These are phyloP conservation scores for Termitomyces sp. DNA, from an alignment of 768 basidiomycete species.

Conservation along the genomic window DNA sequence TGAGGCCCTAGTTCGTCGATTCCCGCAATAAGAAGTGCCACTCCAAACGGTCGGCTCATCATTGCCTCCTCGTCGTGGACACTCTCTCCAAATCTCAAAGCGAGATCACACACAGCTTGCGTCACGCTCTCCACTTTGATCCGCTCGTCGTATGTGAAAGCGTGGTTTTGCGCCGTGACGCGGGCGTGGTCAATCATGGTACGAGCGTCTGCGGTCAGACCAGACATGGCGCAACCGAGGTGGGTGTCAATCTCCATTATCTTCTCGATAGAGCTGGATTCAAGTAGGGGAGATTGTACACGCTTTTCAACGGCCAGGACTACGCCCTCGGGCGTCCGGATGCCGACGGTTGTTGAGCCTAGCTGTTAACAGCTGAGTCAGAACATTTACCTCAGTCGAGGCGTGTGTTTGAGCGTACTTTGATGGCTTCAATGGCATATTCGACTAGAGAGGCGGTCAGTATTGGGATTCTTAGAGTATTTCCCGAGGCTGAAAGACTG, in stretches of 20 bases:
- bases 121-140: conserved; percentile 98
- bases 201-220: conserved; percentile 94
- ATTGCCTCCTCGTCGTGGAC: conserved; percentile 98
- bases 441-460: conserved; percentile 56
- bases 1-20: conserved; percentile 95
- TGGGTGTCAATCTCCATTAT: conserved; percentile 99
- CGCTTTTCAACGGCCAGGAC: conserved; percentile 98
- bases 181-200: conserved; percentile 99
- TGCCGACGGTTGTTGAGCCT: conserved; percentile 96
- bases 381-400: neutral
- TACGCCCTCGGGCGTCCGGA: conserved; percentile 86
- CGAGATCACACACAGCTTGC: conserved; percentile 97
- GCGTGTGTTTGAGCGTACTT: conserved; percentile 44
- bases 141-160: conserved; percentile 93
- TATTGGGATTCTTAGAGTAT: neutral
- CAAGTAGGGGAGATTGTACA: conserved; percentile 93
- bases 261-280: conserved; percentile 95
- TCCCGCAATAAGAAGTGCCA: conserved; percentile 96
- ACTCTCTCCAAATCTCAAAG: conserved; percentile 96
- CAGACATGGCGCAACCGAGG: conserved; percentile 97
- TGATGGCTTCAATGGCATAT: conserved; percentile 99
- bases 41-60: conserved; percentile 99
- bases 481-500: neutral
- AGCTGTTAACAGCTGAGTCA: conserved; percentile 52
- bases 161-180: conserved; percentile 92